These are phyloP conservation scores for Phytophthora rubi DNA, from an alignment of 352 stramenopile species.

Conservation along the genomic window DNA sequence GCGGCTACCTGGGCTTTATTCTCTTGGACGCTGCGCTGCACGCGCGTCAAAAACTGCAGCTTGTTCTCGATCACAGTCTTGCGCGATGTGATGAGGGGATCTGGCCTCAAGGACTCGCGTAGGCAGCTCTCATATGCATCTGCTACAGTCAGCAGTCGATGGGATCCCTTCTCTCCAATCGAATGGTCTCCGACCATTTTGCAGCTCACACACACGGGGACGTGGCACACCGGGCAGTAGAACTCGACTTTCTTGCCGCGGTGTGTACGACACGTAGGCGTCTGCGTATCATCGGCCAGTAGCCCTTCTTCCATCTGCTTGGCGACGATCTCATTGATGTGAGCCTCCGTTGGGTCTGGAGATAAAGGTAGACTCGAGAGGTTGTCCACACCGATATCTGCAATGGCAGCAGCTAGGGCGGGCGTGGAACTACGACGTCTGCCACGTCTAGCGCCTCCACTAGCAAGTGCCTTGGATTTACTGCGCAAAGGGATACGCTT, in stretches of 20 bases:
- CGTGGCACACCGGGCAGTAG: constrained; percentile 68
- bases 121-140: constrained; percentile 77
- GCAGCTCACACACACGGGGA: constrained; percentile 77
- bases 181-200: constrained; percentile 87
- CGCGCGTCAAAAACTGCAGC: constrained; percentile 44
- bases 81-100: constrained; percentile 73
- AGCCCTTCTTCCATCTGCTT: constrained; percentile 59
- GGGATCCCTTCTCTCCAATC: constrained; percentile 74
- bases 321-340: constrained; percentile 43
- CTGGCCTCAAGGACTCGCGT: constrained; percentile 63
- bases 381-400: constrained; percentile 19
- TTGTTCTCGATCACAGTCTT: constrained; percentile 70
- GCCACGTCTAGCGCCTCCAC: constrained; percentile 26
- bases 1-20: constrained; percentile 60
- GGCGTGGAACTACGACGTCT: constrained; percentile 52
- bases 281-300: constrained; percentile 35
- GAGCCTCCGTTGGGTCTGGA: constrained; percentile 24
- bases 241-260: constrained; percentile 74
- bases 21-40: constrained; percentile 38
- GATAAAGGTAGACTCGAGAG: background rate
- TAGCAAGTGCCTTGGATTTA: constrained; percentile 24
- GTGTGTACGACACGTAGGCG: constrained; percentile 49
- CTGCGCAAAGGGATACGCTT: constrained; percentile 52
- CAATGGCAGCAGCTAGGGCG: constrained; percentile 22
- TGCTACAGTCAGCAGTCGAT: constrained; percentile 64